Conservation (phyloP, 352 stramenopile genomes). For the Pythium guiyangense region DNA sequence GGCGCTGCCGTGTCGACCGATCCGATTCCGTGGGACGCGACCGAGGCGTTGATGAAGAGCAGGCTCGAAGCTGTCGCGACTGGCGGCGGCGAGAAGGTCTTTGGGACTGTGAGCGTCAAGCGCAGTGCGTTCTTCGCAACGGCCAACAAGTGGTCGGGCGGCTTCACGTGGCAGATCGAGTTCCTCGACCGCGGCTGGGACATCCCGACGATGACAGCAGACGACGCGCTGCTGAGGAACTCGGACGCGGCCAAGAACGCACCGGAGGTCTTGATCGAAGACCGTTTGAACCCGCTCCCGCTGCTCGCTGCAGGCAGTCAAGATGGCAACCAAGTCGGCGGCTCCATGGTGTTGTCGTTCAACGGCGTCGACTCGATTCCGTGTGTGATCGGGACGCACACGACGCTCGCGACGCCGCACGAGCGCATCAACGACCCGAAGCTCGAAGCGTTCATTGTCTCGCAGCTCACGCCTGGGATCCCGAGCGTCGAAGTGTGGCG, state of each 20-base stretch:
- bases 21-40: conserved; percentile 73
- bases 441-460: conserved; percentile 37
- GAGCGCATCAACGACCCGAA: conserved; percentile 24
- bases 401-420: conserved; percentile 22
- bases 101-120: conserved; percentile 82
- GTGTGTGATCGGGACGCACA: conserved; percentile 44
- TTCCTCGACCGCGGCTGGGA: conserved; percentile 83
- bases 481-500: conserved; percentile 47
- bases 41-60: conserved; percentile 52
- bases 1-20: conserved; percentile 13
- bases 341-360: conserved; percentile 72
- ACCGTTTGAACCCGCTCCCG: conserved; percentile 28
- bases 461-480: conserved; percentile 30
- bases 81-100: conserved; percentile 55
- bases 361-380: conserved; percentile 25
- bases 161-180: conserved; percentile 93
- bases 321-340: conserved; percentile 90
- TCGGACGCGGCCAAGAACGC: conserved; percentile 12
- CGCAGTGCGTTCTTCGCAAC: conserved; percentile 79
- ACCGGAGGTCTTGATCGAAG: conserved; percentile 38
- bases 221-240: conserved; percentile 20
- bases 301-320: conserved; percentile 58
- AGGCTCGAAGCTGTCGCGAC: conserved; percentile 34
- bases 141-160: conserved; percentile 89
- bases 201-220: conserved; percentile 72